Evolutionary conservation across 805 yeast species (phyloP).

Genomic region (Nakazawaea siamensis): DNA sequence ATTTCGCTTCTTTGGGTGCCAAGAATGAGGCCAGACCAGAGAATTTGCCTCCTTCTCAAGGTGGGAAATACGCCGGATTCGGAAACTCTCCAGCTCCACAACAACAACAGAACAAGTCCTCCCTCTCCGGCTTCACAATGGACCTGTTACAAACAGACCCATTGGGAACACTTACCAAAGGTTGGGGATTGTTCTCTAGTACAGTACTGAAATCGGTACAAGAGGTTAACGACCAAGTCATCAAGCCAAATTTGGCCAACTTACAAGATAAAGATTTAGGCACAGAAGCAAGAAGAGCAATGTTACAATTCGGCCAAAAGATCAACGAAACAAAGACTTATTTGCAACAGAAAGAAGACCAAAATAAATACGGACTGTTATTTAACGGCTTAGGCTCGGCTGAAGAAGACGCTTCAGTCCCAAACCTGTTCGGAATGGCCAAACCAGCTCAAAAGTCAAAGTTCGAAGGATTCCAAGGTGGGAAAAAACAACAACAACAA

Average conservation of each 20-base stretch:
- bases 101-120: conserved; percentile 22
- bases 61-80: conserved; percentile 88
- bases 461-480: conserved; percentile 8
- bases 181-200: conserved; percentile 91
- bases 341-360: conserved; percentile 29
- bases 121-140: conserved; percentile 49
- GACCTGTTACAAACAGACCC: conserved; percentile 79
- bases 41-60: conserved; percentile 83
- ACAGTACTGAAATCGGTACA: conserved; percentile 75
- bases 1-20: conserved; percentile 73
- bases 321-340: conserved; percentile 81
- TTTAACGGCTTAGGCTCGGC: conserved; percentile 43
- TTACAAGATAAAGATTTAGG: conserved; percentile 75
- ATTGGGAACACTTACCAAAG: conserved; percentile 79
- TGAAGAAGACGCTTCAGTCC: conserved; percentile 27
- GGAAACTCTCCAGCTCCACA: conserved; percentile 67
- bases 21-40: conserved; percentile 68
- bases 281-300: conserved; percentile 81
- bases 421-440: conserved; percentile 60
- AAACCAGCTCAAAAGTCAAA: conserved; percentile 54
- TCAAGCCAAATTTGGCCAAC: conserved; percentile 84
- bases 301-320: conserved; percentile 92
- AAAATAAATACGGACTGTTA: conserved; percentile 37
- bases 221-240: conserved; percentile 82
- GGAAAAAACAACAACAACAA: conserved; percentile 6